Evolutionary conservation across 2,329 filamentous ascomycete species (phyloP).

Genomic region (Colletotrichum filicis): DNA sequence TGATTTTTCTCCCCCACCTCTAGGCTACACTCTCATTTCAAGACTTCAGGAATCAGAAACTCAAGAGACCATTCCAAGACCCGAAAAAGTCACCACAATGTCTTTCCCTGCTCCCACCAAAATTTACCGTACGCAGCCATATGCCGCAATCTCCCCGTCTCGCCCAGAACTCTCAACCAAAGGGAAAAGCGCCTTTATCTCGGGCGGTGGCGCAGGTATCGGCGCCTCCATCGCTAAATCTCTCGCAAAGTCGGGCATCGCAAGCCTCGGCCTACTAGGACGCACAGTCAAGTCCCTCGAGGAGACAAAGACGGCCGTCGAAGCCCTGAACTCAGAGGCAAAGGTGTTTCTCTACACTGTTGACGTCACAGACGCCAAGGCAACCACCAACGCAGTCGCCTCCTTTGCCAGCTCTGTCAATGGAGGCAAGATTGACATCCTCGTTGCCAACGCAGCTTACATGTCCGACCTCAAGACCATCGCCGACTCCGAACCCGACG

Average conservation of each 20-base stretch:
- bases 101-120: constrained; percentile 37
- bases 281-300: constrained; percentile 41
- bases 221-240: constrained; percentile 55
- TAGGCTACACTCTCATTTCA: too few species aligned
- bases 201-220: constrained; percentile 64
- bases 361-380: constrained; percentile 33
- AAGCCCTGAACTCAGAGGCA: constrained; percentile 34
- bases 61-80: too few species aligned
- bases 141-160: constrained; percentile 41
- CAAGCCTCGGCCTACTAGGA: constrained; percentile 60
- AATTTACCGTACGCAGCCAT: constrained; percentile 36
- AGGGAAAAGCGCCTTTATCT: constrained; percentile 62
- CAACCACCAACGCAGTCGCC: constrained; percentile 21
- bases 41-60: too few species aligned
- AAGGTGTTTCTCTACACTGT: constrained; percentile 33
- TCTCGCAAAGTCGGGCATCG: constrained; percentile 53
- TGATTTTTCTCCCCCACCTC: too few species aligned
- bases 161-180: constrained; percentile 40
- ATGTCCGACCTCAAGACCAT: constrained; percentile 35
- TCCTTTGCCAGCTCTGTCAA: constrained; percentile 4
- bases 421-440: constrained; percentile 38
- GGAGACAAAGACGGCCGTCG: constrained; percentile 37
- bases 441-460: constrained; percentile 43
- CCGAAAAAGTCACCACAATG: background rate
- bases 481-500: constrained; percentile 32